Conservation (phyloP, 2,329 filamentous ascomycete species). For the Chrysoporthe puriensis region DNA sequence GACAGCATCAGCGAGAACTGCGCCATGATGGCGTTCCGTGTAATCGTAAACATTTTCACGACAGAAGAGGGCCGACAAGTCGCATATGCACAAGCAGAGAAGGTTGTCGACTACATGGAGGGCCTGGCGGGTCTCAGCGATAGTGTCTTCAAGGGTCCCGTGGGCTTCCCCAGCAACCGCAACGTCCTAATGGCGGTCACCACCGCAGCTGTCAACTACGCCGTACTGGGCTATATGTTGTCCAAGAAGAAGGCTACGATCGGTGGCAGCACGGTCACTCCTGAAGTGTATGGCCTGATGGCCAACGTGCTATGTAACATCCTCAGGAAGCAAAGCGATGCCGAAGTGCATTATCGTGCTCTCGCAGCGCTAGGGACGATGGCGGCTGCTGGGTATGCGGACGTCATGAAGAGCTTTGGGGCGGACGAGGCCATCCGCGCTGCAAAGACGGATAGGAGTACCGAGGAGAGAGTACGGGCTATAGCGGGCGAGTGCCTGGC, state of each 20-base stretch:
- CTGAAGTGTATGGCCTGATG: slow-evolving; percentile 48
- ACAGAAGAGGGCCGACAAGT: slow-evolving; percentile 71
- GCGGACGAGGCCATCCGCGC: slow-evolving; percentile 45
- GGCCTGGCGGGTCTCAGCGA: slow-evolving; percentile 58
- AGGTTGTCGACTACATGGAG: slow-evolving; percentile 65
- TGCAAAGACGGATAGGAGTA: slow-evolving; percentile 46
- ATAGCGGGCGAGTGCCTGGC: slow-evolving; percentile 51
- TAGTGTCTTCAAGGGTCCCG: slow-evolving; percentile 49
- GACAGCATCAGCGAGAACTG: slow-evolving; percentile 72
- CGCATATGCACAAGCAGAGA: slow-evolving; percentile 60
- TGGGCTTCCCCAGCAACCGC: slow-evolving; percentile 63
- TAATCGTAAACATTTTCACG: slow-evolving; percentile 82
- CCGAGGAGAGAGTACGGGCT: slow-evolving; percentile 53
- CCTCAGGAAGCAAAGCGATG: slow-evolving; percentile 69
- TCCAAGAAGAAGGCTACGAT: slow-evolving; percentile 46
- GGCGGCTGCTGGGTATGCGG: slow-evolving; percentile 58
- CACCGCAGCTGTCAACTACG: slow-evolving; percentile 83
- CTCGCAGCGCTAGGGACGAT: slow-evolving; percentile 85
- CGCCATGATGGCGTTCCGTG: slow-evolving; percentile 82
- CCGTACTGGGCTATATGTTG: slow-evolving; percentile 66
- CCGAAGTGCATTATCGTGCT: slow-evolving; percentile 80
- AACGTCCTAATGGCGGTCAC: slow-evolving; percentile 83
- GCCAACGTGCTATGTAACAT: slow-evolving; percentile 63
- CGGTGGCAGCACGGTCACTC: slow-evolving; percentile 42
- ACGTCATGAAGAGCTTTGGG: slow-evolving; percentile 47